Evolutionary conservation across 192 early-diverging fungal species (phyloP), one percentile per base, ranked within the genome.

Genomic region (Glomus cerebriforme): DNA sequence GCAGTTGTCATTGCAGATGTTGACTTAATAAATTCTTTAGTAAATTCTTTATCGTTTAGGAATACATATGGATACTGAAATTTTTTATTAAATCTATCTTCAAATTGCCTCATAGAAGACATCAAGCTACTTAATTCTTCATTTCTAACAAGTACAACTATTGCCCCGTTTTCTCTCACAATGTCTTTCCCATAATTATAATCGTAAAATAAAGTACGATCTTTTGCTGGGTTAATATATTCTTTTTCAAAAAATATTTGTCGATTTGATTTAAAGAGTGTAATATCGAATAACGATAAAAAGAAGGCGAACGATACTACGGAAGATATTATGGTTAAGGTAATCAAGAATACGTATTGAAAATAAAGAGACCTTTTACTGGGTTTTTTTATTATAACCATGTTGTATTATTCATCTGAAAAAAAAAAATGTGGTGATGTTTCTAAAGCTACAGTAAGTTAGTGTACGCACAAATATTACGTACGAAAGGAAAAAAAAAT

Each of bases 1-100:
- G 72, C 58, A 8, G 66, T 64, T 22, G 86, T 86, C 27, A 82
- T 81, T 47, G 60, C 76, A 7, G 13, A 69, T 64, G 87, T 92
- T 37, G 83, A 79, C 1, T 84, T 77, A 37, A 88, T 92, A 79
- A 96, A 96, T 32, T 90, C 85, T 22, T 92, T 85, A 34, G 90
- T 88, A 77, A 96, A 95, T 7, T 88, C 89, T 66, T 87, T 85
- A 62, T 96, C 87, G 86, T 96, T 96, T 43, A 96, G 83, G 78
- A 95, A 93, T 9, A 96, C 87, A 78, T 95, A 96, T 0, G 94
- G 94, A 75, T 96, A 96, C 77, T 90, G 78, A 84, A 93, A 92
- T 12, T 85, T 83, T 62, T 79, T 83, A 81, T 96, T 96, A 80
- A 95, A 94, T 58, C 89, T 86, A 54, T 87, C 81, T 79, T 96